Evolutionary conservation across 169 alveolate genomes (phyloP).

Genomic region (Cryptosporidium canis): DNA sequence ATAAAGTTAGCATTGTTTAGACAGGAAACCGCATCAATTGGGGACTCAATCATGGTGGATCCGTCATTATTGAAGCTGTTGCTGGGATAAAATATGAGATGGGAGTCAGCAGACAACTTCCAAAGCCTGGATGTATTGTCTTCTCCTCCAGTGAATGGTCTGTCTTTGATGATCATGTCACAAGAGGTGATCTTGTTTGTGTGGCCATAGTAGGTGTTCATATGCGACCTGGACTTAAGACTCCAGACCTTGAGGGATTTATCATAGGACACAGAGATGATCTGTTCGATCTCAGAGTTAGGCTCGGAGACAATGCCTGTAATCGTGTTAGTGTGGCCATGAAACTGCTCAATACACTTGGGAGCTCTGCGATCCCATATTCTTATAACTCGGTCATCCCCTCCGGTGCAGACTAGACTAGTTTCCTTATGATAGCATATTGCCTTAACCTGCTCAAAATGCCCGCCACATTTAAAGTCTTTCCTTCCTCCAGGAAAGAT

Average conservation of each 20-base stretch:
- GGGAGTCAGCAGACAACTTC: constrained; percentile 73
- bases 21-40: constrained; percentile 65
- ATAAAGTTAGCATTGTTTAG: constrained; percentile 16
- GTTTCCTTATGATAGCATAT: constrained; percentile 65
- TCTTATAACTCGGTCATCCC: constrained; percentile 74
- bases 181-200: constrained; percentile 69
- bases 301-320: constrained; percentile 75
- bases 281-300: constrained; percentile 44
- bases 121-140: constrained; percentile 75
- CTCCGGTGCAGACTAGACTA: constrained; percentile 75
- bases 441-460: constrained; percentile 68
- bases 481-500: constrained; percentile 65
- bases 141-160: constrained; percentile 76
- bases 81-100: constrained; percentile 41
- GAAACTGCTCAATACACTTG: constrained; percentile 45
- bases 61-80: not conserved
- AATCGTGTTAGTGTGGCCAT: constrained; percentile 76
- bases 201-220: constrained; percentile 75
- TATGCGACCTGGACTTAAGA: constrained; percentile 60
- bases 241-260: constrained; percentile 76
- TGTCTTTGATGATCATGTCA: constrained; percentile 70
- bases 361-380: constrained; percentile 77
- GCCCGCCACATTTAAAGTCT: constrained; percentile 71
- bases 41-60: constrained; percentile 24
- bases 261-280: constrained; percentile 74